Evolutionary conservation across 768 basidiomycete genomes (phyloP).

Genomic region (Mycena albidolilacea): DNA sequence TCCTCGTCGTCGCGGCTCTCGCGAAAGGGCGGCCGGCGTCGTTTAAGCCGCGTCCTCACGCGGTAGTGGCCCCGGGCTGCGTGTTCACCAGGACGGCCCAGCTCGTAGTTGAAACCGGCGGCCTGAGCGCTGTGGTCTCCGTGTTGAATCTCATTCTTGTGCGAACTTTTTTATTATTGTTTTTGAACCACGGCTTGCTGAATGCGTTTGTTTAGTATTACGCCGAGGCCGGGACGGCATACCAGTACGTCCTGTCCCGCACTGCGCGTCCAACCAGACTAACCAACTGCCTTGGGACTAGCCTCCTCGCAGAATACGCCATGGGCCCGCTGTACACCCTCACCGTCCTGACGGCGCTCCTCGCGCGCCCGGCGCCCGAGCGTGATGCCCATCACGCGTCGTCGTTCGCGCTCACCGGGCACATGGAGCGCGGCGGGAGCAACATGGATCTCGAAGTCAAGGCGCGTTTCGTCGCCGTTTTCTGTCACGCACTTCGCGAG

Average conservation of each 20-base stretch:
- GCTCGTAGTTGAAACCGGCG: not conserved
- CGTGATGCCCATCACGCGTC: not conserved
- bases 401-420: not conserved
- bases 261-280: too few species aligned
- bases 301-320: conserved; percentile 35
- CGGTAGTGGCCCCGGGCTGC: too few species aligned
- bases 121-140: not conserved
- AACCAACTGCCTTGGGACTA: not conserved
- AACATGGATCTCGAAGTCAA: conserved; percentile 12
- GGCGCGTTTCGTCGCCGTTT: not conserved
- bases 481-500: not conserved
- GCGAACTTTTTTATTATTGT: not conserved
- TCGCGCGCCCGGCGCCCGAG: conserved; percentile 11
- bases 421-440: not conserved
- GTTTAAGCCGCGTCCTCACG: not conserved
- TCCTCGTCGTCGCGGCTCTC: not conserved
- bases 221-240: not conserved
- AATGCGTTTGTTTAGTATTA: conserved; percentile 8
- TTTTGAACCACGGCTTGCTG: not conserved
- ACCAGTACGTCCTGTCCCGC: conserved; percentile 1
- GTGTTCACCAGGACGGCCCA: too few species aligned
- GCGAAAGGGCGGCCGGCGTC: not conserved
- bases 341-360: conserved; percentile 30
- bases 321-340: conserved; percentile 14
- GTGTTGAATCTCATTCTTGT: conserved; percentile 7